Conservation (phyloP, 2,329 filamentous ascomycete species). For the Alternaria sp. region DNA sequence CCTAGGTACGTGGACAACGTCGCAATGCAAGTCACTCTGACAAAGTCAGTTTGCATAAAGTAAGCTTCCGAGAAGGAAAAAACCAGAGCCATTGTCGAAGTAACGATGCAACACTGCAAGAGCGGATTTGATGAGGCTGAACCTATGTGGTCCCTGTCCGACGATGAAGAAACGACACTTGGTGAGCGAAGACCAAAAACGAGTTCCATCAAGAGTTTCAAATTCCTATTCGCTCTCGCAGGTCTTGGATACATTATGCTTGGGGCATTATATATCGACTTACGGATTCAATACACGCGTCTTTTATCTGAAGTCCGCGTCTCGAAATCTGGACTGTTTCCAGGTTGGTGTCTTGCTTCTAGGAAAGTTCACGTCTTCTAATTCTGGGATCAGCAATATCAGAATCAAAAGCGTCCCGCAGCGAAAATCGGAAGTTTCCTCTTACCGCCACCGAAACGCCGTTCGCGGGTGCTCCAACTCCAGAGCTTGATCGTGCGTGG, state of each 20-base stretch:
- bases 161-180: background rate
- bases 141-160: background rate
- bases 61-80: too few relatives aligned
- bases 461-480: background rate
- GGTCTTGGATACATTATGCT: background rate
- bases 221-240: background rate
- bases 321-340: background rate
- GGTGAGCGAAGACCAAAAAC: background rate
- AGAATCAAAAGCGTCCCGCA: background rate
- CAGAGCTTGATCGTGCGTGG: constrained; percentile 5
- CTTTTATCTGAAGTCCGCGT: background rate
- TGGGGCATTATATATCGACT: background rate
- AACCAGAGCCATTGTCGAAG: background rate
- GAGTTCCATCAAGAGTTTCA: background rate
- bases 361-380: background rate
- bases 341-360: background rate
- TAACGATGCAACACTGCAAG: background rate
- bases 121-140: background rate
- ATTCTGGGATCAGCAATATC: background rate
- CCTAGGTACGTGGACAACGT: too few relatives aligned
- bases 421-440: background rate
- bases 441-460: background rate
- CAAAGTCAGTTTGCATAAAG: too few relatives aligned
- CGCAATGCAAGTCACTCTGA: too few relatives aligned
- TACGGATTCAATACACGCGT: background rate